Conservation (phyloP, 164 flowering plant genomes). For the Vitis labrusca region DNA sequence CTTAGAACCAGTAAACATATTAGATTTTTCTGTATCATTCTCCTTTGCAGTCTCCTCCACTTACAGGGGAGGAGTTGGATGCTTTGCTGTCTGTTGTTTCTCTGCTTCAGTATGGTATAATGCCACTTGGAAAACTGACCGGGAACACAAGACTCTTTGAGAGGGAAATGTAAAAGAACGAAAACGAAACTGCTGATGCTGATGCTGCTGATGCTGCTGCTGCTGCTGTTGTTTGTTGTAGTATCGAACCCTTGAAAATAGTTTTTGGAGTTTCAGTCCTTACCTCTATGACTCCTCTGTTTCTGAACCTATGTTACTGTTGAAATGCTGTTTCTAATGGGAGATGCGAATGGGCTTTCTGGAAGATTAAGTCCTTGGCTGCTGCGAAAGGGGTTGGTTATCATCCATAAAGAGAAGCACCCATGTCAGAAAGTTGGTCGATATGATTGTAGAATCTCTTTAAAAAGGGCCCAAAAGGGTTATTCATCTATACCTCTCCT, state of each 20-base stretch:
- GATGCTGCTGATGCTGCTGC: no score
- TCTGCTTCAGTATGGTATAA: constrained; percentile 13
- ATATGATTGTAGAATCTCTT: not conserved
- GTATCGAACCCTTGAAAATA: constrained; percentile 6
- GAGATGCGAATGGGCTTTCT: constrained; percentile 48
- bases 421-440: not conserved
- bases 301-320: constrained; percentile 26
- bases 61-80: constrained; percentile 7
- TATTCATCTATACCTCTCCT: constrained; percentile 27
- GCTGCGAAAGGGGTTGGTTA: constrained; percentile 12
- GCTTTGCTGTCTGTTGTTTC: not conserved
- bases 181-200: not conserved
- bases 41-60: constrained; percentile 17
- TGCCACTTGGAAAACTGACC: no score
- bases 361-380: constrained; percentile 50
- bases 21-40: constrained; percentile 20
- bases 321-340: constrained; percentile 34
- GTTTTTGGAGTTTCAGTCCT: not conserved
- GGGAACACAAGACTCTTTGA: no score
- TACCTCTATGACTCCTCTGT: constrained; percentile 17
- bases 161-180: not conserved
- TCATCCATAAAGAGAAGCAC: no score
- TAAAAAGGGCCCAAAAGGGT: not conserved
- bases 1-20: constrained; percentile 1
- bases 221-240: not conserved